Percentiles rank a stretch among this genome's conserved stretches.
Conservation (phyloP, 2,329 filamentous ascomycete species). For the Neurospora sp. region DNA sequence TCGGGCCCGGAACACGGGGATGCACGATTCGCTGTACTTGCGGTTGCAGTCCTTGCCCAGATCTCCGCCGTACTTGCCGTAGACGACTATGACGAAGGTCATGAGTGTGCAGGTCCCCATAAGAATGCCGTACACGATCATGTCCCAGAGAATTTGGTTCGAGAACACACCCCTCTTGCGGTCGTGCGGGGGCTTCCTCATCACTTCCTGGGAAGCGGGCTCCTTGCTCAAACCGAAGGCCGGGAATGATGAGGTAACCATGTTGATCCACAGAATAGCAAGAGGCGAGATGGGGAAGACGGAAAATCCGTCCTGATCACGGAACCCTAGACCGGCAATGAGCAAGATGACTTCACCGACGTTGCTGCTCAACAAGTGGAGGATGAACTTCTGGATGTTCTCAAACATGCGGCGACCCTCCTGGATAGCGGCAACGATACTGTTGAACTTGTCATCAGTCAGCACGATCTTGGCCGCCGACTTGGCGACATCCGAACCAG, state of each 20-base stretch:
- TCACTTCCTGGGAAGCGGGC: constrained; percentile 63
- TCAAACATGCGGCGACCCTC: constrained; percentile 80
- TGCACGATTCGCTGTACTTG: constrained; percentile 43
- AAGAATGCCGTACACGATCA: constrained; percentile 68
- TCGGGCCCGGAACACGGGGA: constrained; percentile 57
- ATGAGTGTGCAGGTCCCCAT: constrained; percentile 61
- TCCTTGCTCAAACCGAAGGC: constrained; percentile 85
- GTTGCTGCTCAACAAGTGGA: constrained; percentile 72
- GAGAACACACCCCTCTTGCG: constrained; percentile 63
- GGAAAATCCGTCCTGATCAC: constrained; percentile 59
- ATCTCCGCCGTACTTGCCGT: constrained; percentile 43
- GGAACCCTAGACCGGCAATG: constrained; percentile 73
- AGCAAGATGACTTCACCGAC: constrained; percentile 76
- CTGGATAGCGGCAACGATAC: constrained; percentile 72
- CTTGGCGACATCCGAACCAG: constrained; percentile 78
- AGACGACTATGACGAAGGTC: constrained; percentile 57
- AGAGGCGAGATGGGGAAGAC: constrained; percentile 81
- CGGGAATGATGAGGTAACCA: constrained; percentile 80
- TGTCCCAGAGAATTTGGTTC: constrained; percentile 66
- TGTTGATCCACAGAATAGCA: constrained; percentile 89
- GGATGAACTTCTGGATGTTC: constrained; percentile 81
- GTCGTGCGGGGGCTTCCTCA: constrained; percentile 70
- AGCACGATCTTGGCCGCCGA: constrained; percentile 74
- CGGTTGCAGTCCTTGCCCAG: constrained; percentile 57
- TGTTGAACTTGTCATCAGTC: constrained; percentile 82